Percentiles rank a stretch among this genome's conserved stretches.
phyloP scores from a whole-genome alignment of 2,329 filamentous ascomycete genomes.

The Zymoseptoria pseudotritici region DNA sequence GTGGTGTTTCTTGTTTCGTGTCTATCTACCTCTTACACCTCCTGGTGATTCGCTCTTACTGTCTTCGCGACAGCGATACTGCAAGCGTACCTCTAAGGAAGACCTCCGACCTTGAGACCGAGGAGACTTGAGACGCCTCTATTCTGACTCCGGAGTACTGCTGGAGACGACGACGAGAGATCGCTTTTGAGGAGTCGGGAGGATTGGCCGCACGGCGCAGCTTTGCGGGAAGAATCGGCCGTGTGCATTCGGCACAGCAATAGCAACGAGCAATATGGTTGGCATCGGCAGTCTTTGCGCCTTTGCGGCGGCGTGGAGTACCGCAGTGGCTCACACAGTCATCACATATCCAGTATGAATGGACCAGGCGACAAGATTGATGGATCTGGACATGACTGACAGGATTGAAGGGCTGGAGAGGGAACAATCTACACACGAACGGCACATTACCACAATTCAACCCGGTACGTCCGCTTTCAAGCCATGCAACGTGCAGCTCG shows the following conservation, averaged over 20 bases:
- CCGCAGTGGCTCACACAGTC: slow-evolving; percentile 62
- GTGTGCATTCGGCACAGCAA: not conserved
- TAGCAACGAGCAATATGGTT: slow-evolving; percentile 7
- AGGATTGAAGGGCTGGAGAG: slow-evolving; percentile 60
- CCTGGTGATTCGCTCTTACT: not conserved
- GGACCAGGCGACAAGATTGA: not conserved
- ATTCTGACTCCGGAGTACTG: too few relatives aligned
- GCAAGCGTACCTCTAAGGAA: not conserved
- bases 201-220: not conserved
- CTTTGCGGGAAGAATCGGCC: not conserved
- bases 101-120: not conserved
- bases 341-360: slow-evolving; percentile 63
- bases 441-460: slow-evolving; percentile 40
- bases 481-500: not conserved
- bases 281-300: slow-evolving; percentile 4
- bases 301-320: not conserved
- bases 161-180: too few relatives aligned
- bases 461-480: slow-evolving; percentile 13
- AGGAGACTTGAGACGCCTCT: not conserved
- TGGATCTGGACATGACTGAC: not conserved
- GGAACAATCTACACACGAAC: slow-evolving; percentile 76
- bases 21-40: not conserved
- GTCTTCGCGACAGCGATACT: not conserved
- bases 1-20: not conserved
- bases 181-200: not conserved